Evolutionary conservation across 1,284 basidiomycete species (phyloP).

Genomic region (Lignosus rhinocerotis): DNA sequence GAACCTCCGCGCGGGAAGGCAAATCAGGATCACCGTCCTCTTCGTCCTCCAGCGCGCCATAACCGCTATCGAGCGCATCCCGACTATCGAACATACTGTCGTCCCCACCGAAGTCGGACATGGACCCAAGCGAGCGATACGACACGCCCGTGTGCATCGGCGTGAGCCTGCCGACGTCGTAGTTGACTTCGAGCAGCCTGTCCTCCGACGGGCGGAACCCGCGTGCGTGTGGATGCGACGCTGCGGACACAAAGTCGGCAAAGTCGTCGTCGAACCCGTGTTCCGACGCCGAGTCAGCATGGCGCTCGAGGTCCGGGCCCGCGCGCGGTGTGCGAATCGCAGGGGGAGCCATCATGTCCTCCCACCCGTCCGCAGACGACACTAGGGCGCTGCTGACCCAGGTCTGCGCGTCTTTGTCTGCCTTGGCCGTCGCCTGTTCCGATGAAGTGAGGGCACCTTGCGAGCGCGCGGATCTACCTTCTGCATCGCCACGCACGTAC

Average conservation of each 20-base stretch:
- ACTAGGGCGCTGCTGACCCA: slow-evolving; percentile 27
- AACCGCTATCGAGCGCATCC: slow-evolving; percentile 16
- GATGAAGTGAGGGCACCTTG: not conserved
- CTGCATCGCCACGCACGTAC: slow-evolving; percentile 6
- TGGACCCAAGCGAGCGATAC: slow-evolving; percentile 51
- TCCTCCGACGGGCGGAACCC: slow-evolving; percentile 11
- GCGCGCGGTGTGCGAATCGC: slow-evolving; percentile 26
- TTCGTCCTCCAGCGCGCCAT: slow-evolving; percentile 26
- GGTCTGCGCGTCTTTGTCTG: slow-evolving; percentile 18
- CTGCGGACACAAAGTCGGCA: slow-evolving; percentile 59
- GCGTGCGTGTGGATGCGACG: slow-evolving; percentile 18
- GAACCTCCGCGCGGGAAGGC: slow-evolving; percentile 54
- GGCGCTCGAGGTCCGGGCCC: slow-evolving; percentile 1
- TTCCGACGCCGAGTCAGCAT: not conserved
- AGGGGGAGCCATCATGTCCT: slow-evolving; percentile 28
- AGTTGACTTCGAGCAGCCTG: slow-evolving; percentile 19
- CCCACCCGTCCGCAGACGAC: slow-evolving; percentile 21
- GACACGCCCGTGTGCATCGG: slow-evolving; percentile 39
- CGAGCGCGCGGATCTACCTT: not conserved
- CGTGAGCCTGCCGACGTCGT: slow-evolving; percentile 25
- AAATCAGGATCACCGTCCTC: slow-evolving; percentile 40
- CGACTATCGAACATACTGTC: slow-evolving; percentile 10
- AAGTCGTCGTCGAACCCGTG: slow-evolving; percentile 77
- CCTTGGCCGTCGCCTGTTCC: not conserved
- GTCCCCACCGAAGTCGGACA: slow-evolving; percentile 44